Base-by-base conservation (phyloP, 2,329 filamentous ascomycete genomes). In the Colletotrichum graminicola region DNA sequence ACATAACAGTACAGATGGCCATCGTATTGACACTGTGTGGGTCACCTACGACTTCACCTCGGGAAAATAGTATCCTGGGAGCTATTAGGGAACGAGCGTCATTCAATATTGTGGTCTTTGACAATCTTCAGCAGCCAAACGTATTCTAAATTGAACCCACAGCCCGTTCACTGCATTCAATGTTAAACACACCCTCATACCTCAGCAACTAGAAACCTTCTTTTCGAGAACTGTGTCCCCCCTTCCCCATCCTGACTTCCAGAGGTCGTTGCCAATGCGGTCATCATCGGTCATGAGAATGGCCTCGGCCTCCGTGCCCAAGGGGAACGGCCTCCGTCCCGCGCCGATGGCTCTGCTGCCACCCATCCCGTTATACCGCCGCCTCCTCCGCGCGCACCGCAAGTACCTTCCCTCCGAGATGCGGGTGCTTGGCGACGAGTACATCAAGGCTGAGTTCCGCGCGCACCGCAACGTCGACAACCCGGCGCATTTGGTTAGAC, bases 381-480 rank as follows among this genome's bases (percentile, higher is more conserved):
- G 96, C 45, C 84, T 99, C 34, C 86, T 99, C 39, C 92, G 96
- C 74, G 91, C 93, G 5, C 96, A 99, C 82, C 90, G 96, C 75
- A 94, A 92, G 77, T 88, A 92, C 76, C 84, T 99, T 12, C 90
- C 91, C 0, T 76, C 82, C 1, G 92, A 97, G 66, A 89, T 90
- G 90, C 90, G 96, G 45, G 69, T 97, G 5, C 84, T 99, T 10
- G 96, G 96, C 5, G 96, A 99, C 78, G 90, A 94, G 80, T 99
- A 98, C 81, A 87, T 98, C 80, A 98, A 97, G 83, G 89, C 90
- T 56, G 96, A 99, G 83, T 99, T 98, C 76, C 88, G 94, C 72
- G 92, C 93, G 0, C 96, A 98, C 78, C 88, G 88, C 72, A 87
- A 90, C 43, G 89, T 97, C 60, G 95, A 98, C 72, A 98, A 98